Percentiles rank a stretch among this genome's conserved stretches.
Evolutionary conservation across 768 basidiomycete genomes (phyloP).

Genomic region (Auriscalpium microsporum): DNA sequence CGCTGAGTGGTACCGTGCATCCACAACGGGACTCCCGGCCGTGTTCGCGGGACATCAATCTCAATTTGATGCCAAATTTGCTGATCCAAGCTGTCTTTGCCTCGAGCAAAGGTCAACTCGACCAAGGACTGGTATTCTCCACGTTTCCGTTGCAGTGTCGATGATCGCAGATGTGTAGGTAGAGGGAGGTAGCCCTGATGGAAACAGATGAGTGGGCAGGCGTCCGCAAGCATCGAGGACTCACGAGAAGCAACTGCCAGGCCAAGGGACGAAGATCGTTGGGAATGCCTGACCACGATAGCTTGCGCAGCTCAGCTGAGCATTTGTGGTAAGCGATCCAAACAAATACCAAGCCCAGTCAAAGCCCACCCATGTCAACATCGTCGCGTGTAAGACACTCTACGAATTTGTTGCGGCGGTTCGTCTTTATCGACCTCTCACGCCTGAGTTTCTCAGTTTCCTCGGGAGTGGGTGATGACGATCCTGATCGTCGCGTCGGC

Average conservation of each 20-base stretch:
- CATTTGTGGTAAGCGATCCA: neutral
- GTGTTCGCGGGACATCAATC: conserved; percentile 93
- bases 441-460: conserved; percentile 45
- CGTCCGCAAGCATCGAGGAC: conserved; percentile 21
- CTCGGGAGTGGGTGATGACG: conserved; percentile 7
- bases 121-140: conserved; percentile 88
- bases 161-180: conserved; percentile 61
- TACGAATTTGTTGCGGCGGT: conserved; percentile 72
- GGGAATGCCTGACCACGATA: conserved; percentile 94
- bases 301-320: conserved; percentile 74
- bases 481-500: conserved; percentile 3
- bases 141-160: conserved; percentile 82
- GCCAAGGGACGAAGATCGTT: conserved; percentile 78
- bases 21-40: conserved; percentile 89
- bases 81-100: conserved; percentile 80
- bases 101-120: conserved; percentile 80
- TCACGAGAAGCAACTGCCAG: conserved; percentile 89
- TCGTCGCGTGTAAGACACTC: conserved; percentile 70
- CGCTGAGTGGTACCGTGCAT: conserved; percentile 84
- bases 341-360: neutral
- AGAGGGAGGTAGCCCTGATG: conserved; percentile 86
- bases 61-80: conserved; percentile 99
- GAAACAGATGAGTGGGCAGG: neutral
- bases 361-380: conserved; percentile 66
- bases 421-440: conserved; percentile 70